These are phyloP conservation scores for Tylopilus plumbeoviolaceoides DNA, from an alignment of 768 basidiomycete species.

Conservation along the genomic window DNA sequence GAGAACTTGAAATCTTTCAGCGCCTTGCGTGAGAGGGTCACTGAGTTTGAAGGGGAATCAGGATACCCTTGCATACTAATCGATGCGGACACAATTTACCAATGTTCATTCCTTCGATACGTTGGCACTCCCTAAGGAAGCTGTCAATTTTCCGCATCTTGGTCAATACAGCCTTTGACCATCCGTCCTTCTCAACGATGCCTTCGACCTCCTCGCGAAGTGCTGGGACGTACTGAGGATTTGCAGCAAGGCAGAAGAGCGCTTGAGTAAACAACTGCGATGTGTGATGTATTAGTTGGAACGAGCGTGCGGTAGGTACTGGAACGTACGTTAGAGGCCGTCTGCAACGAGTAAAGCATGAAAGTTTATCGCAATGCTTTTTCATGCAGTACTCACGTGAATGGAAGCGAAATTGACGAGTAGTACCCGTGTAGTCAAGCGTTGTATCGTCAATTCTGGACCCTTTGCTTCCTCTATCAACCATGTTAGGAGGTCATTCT, in stretches of 20 bases:
- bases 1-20: constrained; percentile 33
- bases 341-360: neutral
- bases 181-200: neutral
- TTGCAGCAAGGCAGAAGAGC: neutral
- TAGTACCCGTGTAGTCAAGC: constrained; percentile 3
- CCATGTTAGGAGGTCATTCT: constrained; percentile 34
- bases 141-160: constrained; percentile 8
- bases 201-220: constrained; percentile 6
- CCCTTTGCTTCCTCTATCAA: neutral
- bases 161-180: neutral
- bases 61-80: constrained; percentile 19
- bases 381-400: constrained; percentile 12
- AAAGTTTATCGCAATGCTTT: neutral
- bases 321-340: neutral
- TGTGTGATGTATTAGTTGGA: neutral
- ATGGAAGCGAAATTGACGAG: constrained; percentile 17
- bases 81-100: constrained; percentile 16
- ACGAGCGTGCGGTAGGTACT: neutral
- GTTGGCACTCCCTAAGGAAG: constrained; percentile 9
- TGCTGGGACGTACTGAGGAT: neutral
- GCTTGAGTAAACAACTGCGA: neutral
- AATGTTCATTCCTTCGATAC: neutral
- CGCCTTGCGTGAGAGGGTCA: constrained; percentile 31
- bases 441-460: neutral
- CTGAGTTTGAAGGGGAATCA: constrained; percentile 8